Base-by-base conservation (phyloP, 78 protist species). In the Isochrysis galbana region DNA sequence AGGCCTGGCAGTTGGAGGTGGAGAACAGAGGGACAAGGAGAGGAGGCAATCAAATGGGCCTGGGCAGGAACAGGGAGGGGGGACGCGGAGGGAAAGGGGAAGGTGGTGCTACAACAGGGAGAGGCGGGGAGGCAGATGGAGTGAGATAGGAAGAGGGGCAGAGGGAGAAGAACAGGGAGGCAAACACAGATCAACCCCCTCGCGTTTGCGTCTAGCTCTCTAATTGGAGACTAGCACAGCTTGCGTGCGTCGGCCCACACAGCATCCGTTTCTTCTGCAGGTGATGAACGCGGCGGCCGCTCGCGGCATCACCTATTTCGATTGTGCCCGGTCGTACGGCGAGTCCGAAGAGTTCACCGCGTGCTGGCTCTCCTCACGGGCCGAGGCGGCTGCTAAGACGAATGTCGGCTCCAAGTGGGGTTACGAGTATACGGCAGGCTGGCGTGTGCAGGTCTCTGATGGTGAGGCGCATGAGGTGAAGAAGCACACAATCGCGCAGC, bases 401-500 rank as follows among this genome's bases (percentile, higher is more conserved):
- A 4, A 11, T 0, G 54, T 42, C 38, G 88, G 88, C 39, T 10
- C 29, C 54, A 80, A 80, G 36, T 80, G 88, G 88, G 88, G 88
- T 39, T 80, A 80, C 54, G 51, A 44, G 54, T 80, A 44, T 51
- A 80, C 88, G 17, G 88, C 88, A 0, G 38, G 23, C 47, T 80
- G 88, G 88, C 47, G 88, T 11, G 54, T 80, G 7, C 26, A 80
- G 17, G 51, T 44, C 19, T 34, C 41, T 46, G 84, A 36, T 4
- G 88, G 88, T 1, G 55, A 42, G 55, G 47, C 88, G 23, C 88
- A 80, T 36, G 88, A 80, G 88, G 88, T 80, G 88, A 80, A 80
- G 88, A 23, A 41, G 14, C 88, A 80, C 88, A 19, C 88, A 4
- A 23, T 14, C 10, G 88, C 1, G 38, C 88, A 80, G n/a, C 88